phyloP scores from a whole-genome alignment of 768 basidiomycete species.

The Agrocybe praecox region DNA sequence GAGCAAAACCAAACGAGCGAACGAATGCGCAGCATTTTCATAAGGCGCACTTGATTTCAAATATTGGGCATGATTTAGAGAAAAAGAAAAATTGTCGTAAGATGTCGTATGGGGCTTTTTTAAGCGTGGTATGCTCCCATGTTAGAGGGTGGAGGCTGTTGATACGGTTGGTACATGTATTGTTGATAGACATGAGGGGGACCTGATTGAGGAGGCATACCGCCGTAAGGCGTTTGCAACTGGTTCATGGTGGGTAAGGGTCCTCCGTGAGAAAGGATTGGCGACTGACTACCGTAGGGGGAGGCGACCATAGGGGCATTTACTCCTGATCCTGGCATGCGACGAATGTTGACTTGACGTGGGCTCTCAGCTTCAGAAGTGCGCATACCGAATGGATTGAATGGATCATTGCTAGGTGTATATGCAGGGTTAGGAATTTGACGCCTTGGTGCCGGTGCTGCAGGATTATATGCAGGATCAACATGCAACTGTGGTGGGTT shows the following conservation, averaged over 20 bases:
- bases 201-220: constrained; percentile 58
- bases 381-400: constrained; percentile 53
- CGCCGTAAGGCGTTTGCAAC: constrained; percentile 64
- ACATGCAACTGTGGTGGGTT: constrained; percentile 61
- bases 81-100: constrained; percentile 45
- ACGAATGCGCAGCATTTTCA: constrained; percentile 20
- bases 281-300: constrained; percentile 62
- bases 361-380: constrained; percentile 48
- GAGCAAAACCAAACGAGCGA: constrained; percentile 29
- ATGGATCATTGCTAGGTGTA: constrained; percentile 46
- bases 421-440: constrained; percentile 35
- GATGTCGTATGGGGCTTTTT: constrained; percentile 39
- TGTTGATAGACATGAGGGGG: constrained; percentile 74
- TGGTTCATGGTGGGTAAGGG: constrained; percentile 67
- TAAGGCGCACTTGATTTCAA: constrained; percentile 20
- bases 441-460: constrained; percentile 33
- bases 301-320: constrained; percentile 50
- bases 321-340: constrained; percentile 49
- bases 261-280: constrained; percentile 57
- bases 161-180: constrained; percentile 86
- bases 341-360: constrained; percentile 48
- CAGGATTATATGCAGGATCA: constrained; percentile 59
- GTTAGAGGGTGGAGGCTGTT: constrained; percentile 69
- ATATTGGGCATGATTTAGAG: constrained; percentile 23
- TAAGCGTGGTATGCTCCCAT: constrained; percentile 78